Base-by-base conservation (phyloP, 2,329 filamentous ascomycete species). In the Cyclaneusma minus region DNA sequence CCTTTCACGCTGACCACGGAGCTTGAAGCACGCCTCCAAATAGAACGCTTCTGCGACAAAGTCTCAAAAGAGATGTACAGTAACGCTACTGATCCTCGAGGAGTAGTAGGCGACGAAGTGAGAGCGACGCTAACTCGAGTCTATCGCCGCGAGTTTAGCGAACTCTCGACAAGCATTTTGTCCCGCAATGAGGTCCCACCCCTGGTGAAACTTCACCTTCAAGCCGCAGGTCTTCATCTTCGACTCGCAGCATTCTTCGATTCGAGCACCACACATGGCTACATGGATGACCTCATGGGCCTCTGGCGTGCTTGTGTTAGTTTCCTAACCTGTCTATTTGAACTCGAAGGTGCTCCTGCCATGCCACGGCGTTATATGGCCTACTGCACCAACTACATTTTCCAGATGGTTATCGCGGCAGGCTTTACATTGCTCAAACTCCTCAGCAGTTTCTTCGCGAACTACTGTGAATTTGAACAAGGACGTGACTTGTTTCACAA, bases 331-430 rank as follows among this genome's bases (percentile, higher is more conserved):
- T 47, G 49, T 7, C 52, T 55, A 2, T 56, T 62, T 33, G 63
- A 70, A 31, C 56, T 79, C 7, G 60, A 64, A 18, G 54, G 62
- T 25, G 62, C 58, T 7, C 52, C 56, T 3, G 52, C 53, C 20
- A 62, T 16, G 49, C 52, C 24, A 54, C 50, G 18, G 29, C 21
- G 16, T 20, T 11, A 11, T 35, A 47, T 17, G 43, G 49, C 27
- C 62, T 76, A 25, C 55, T 83, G 15, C 63, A 75, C 68, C 36
- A 82, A 77, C 45, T 85, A 85, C 48, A 68, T 87, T 27, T 73
- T 83, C 45, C 80, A 87, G 49, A 85, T 87, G 75, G 68, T 84
- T 30, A 69, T 85, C n/a, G 80, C 79, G 3, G 78, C 75, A 4
- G 73, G 75, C 3, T 84, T 84, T 40, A 73, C 78, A 1, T 55